Evolutionary conservation across 805 yeast genomes (phyloP).

Genomic region (Citeromyces matritensis): DNA sequence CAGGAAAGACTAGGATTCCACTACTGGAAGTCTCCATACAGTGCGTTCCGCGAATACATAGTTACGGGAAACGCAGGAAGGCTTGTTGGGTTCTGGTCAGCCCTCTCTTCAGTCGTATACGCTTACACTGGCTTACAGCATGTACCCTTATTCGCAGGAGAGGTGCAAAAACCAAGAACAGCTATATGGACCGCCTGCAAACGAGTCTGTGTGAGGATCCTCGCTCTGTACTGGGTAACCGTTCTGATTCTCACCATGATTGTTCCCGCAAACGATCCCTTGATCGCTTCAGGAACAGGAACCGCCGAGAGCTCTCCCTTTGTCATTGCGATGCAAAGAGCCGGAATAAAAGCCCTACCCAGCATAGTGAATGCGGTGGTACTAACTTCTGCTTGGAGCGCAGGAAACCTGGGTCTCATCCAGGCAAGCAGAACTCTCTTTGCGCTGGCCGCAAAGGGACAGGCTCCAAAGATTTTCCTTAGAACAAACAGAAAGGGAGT

Average conservation of each 20-base stretch:
- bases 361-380: constrained; percentile 71
- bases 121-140: constrained; percentile 27
- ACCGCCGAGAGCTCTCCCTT: constrained; percentile 79
- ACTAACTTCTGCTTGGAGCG: constrained; percentile 31
- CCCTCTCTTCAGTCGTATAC: constrained; percentile 50
- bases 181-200: constrained; percentile 16
- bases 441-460: constrained; percentile 61
- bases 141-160: constrained; percentile 15
- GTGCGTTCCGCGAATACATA: constrained; percentile 32
- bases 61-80: constrained; percentile 41
- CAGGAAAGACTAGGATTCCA: constrained; percentile 23
- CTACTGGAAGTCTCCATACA: constrained; percentile 22
- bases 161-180: constrained; percentile 14
- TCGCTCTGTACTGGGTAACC: constrained; percentile 15
- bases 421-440: constrained; percentile 62
- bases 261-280: constrained; percentile 23
- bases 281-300: constrained; percentile 24
- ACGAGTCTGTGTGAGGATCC: constrained; percentile 15
- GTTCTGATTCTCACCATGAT: constrained; percentile 32
- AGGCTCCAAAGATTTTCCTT: constrained; percentile 54
- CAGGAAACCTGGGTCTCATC: constrained; percentile 66
- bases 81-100: constrained; percentile 50
- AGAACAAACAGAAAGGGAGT: constrained; percentile 53
- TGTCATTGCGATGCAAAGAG: constrained; percentile 66
- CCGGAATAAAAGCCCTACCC: constrained; percentile 53